phyloP scores from a whole-genome alignment of 2,329 filamentous ascomycete genomes.

The Fusarium lateritium region DNA sequence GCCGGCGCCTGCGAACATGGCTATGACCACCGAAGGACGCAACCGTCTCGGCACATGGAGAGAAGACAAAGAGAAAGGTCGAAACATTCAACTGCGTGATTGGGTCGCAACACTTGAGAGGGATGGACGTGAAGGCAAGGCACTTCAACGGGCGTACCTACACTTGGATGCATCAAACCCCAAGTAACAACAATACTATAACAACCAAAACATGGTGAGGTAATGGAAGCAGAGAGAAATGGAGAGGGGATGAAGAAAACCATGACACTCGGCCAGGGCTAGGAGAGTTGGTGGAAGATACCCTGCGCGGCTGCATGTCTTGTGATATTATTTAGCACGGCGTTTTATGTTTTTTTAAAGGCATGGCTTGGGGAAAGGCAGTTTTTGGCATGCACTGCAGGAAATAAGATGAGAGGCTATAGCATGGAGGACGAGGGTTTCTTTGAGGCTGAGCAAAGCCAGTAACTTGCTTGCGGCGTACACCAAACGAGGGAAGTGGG shows the following conservation, averaged over 20 bases:
- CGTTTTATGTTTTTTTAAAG: slow-evolving; percentile 51
- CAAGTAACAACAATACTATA: slow-evolving; percentile 49
- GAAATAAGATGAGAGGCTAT: slow-evolving; percentile 19
- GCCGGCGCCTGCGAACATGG: slow-evolving; percentile 52
- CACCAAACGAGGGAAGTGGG: not conserved
- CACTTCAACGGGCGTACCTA: slow-evolving; percentile 72
- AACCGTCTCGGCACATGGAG: slow-evolving; percentile 81
- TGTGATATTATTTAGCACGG: slow-evolving; percentile 55
- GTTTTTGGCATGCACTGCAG: slow-evolving; percentile 33
- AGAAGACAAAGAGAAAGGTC: slow-evolving; percentile 83
- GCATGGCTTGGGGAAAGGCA: slow-evolving; percentile 42
- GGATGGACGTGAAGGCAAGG: slow-evolving; percentile 77
- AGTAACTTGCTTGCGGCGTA: slow-evolving; percentile 1
- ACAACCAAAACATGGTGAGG: slow-evolving; percentile 32
- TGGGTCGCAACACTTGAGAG: slow-evolving; percentile 84
- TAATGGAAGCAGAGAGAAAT: slow-evolving; percentile 31
- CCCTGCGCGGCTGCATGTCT: slow-evolving; percentile 51
- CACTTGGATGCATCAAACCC: slow-evolving; percentile 66
- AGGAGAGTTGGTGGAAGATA: slow-evolving; percentile 49
- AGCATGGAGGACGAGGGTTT: slow-evolving; percentile 12
- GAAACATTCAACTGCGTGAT: slow-evolving; percentile 87
- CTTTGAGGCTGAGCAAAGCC: slow-evolving; percentile 8
- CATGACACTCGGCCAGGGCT: slow-evolving; percentile 36
- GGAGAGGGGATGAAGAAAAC: slow-evolving; percentile 4
- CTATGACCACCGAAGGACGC: slow-evolving; percentile 70